Evolutionary conservation across 202 grass and related monocot genomes (phyloP), one percentile per base, ranked within the genome.

Genomic region (Eragrostis tef): DNA sequence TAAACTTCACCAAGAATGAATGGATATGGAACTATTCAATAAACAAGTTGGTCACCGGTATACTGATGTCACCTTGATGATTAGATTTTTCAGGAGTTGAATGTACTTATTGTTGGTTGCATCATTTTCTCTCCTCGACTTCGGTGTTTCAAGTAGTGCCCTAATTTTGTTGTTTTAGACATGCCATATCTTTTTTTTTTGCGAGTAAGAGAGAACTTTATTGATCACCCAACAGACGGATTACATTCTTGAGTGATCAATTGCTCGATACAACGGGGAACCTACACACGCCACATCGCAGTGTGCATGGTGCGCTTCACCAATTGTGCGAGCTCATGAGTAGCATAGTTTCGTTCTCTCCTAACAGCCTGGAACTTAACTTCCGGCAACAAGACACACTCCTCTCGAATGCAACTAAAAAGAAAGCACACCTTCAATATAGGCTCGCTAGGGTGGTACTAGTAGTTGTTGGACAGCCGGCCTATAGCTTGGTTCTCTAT

Each of bases 1-100:
- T 58, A 19, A 19, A 17, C 16, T 24, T 13, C 2, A 24, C 9
- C 44, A 8, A 21, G 22, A 21, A 41, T 59, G 58, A 67, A 39
- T 5, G 49, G 67, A 56, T 20, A 77, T 20, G 36, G 26, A 21
- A 44, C 8, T 21, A 11, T 58, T 50, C 26, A 48, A 27, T 61
- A 49, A 81, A 74, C 14, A 75, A 75, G n/a, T 11, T 49, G 65
- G 17, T 47, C 24, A 78, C 48, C 25, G 12, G 72, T 54, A 34
- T 47, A 70, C 24, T 16, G 2, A n/a, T 61, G 34, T 46, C 72
- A 54, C 20, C 16, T 31, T 75, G 50, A 39, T 66, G 73, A 70
- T 76, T 49, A 41, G 25, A 73, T 67, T 64, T 58, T 42, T 73
- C 7, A 26, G 29, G 54, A 73, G 26, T 64, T 17, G 13, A 22